phyloP scores from a whole-genome alignment of 148 eudicot genomes.

The Polygonum maritimum region DNA sequence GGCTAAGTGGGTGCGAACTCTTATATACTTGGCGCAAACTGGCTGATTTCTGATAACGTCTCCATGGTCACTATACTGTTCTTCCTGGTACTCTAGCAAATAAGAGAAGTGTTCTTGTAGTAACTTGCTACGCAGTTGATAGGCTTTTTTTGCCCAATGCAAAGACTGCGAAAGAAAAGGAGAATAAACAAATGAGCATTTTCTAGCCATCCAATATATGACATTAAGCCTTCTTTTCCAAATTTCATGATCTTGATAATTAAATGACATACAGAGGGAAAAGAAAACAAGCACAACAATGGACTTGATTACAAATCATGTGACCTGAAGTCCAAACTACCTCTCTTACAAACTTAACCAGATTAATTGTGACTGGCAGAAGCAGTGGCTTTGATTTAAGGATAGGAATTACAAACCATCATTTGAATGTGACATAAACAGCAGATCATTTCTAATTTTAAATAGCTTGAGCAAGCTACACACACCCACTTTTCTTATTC shows the following conservation, averaged over 20 bases:
- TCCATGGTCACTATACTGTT: slow-evolving; percentile 30
- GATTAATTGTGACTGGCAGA: background rate
- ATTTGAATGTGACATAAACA: background rate
- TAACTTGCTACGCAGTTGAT: slow-evolving; percentile 51
- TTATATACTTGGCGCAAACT: slow-evolving; percentile 31
- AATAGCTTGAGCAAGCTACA: background rate
- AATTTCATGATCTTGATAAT: background rate
- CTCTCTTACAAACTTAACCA: background rate
- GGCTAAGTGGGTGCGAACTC: slow-evolving; percentile 34
- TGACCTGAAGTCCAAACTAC: background rate
- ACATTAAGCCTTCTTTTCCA: slow-evolving; percentile 3
- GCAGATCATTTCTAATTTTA: background rate
- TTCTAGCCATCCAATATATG: background rate
- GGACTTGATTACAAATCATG: background rate
- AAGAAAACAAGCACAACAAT: background rate
- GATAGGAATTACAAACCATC: background rate
- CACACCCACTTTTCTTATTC: background rate
- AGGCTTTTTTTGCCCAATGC: slow-evolving; percentile 78
- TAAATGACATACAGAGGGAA: background rate
- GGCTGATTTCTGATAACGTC: slow-evolving; percentile 26
- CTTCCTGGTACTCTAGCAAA: slow-evolving; percentile 32
- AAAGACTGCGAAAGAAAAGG: slow-evolving; percentile 45
- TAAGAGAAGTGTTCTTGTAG: slow-evolving; percentile 58
- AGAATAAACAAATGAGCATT: background rate
- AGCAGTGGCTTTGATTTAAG: background rate